Evolutionary conservation across 2,329 filamentous ascomycete species (phyloP).

Genomic region (Colletotrichum noveboracense): DNA sequence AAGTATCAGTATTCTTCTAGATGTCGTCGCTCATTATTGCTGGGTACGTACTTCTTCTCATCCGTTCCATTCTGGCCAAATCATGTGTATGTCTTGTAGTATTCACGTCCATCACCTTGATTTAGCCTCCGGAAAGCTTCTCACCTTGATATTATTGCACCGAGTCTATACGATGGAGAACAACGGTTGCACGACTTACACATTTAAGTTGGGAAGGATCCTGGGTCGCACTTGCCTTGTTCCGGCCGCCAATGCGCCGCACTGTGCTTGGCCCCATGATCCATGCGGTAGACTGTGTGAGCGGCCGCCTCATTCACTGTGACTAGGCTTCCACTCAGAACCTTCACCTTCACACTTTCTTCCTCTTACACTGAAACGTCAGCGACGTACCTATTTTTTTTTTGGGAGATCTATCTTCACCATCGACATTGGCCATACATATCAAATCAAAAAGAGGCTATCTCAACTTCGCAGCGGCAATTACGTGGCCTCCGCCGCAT

Average conservation of each 20-base stretch:
- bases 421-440: neutral
- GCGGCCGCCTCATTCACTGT: neutral
- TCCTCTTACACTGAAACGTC: conserved; percentile 6
- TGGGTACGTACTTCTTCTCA: neutral
- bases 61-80: neutral
- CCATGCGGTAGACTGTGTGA: neutral
- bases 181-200: neutral
- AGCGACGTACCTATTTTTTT: neutral
- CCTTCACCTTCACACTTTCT: neutral
- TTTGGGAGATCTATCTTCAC: neutral
- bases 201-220: neutral
- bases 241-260: neutral
- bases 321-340: neutral
- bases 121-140: neutral
- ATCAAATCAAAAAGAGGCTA: neutral
- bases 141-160: neutral
- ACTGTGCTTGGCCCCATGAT: neutral
- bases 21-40: neutral
- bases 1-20: neutral
- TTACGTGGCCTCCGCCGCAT: neutral
- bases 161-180: neutral
- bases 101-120: neutral
- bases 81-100: neutral
- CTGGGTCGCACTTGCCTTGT: neutral
- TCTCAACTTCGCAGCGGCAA: neutral